Percentiles rank a stretch among this genome's conserved stretches.
Conservation (phyloP, 2,329 filamentous ascomycete species). For the Stylonectria norvegica region DNA sequence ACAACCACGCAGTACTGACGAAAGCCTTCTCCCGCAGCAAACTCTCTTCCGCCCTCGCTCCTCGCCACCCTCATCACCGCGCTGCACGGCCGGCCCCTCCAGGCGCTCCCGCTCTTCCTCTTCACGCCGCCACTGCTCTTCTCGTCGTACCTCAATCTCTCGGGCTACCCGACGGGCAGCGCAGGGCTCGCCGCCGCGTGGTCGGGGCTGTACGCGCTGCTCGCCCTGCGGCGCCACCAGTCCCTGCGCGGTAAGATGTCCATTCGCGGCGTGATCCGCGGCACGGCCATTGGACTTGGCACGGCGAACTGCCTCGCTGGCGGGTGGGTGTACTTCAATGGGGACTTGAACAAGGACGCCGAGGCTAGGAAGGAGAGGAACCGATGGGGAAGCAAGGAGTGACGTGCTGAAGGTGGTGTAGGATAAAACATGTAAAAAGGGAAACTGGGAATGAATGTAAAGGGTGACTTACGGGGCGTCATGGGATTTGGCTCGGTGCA, state of each 20-base stretch:
- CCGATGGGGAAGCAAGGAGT: constrained; percentile 43
- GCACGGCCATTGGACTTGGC: constrained; percentile 48
- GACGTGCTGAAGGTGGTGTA: constrained; percentile 7
- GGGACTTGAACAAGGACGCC: constrained; percentile 49
- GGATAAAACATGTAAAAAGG: constrained; percentile 4
- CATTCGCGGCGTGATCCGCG: constrained; percentile 49
- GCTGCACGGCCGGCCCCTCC: constrained; percentile 53
- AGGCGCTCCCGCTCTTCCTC: constrained; percentile 49
- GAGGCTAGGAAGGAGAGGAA: constrained; percentile 47
- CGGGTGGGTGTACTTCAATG: constrained; percentile 50
- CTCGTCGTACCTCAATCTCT: constrained; percentile 57
- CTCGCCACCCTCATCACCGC: constrained; percentile 55
- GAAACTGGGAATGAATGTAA: too few species aligned
- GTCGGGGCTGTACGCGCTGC: constrained; percentile 55
- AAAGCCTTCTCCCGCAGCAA: constrained; percentile 47
- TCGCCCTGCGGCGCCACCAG: constrained; percentile 49
- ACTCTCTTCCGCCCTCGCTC: constrained; percentile 51
- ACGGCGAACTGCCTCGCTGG: constrained; percentile 47
- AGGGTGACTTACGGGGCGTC: too few species aligned
- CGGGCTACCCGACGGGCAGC: constrained; percentile 55
- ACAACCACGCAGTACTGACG: too few species aligned
- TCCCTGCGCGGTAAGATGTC: constrained; percentile 41
- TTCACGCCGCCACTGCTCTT: constrained; percentile 53
- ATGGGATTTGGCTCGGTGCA: too few species aligned
- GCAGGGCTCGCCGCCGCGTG: constrained; percentile 55